These are phyloP conservation scores for Astrocystis sublimbata DNA, from an alignment of 495 filamentous ascomycete species.

Conservation along the genomic window DNA sequence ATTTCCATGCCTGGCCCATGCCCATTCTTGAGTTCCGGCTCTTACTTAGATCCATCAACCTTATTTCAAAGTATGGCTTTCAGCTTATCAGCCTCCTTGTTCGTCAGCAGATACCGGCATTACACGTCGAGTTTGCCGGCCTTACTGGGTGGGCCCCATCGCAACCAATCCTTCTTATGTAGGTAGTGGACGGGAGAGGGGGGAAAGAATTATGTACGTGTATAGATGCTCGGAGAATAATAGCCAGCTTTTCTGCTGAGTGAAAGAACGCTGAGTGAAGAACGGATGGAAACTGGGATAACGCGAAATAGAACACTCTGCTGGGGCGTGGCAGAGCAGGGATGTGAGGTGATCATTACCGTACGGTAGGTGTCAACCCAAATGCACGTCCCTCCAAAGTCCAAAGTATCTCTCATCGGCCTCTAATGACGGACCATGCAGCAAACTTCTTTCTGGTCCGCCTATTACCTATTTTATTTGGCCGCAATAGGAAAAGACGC, in stretches of 20 bases:
- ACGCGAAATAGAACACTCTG: conserved; percentile 10
- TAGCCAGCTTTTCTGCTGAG: neutral
- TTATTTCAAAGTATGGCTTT: neutral
- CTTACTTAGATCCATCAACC: neutral
- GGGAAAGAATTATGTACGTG: neutral
- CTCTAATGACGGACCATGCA: conserved; percentile 3
- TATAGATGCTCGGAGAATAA: neutral
- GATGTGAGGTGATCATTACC: conserved; percentile 15
- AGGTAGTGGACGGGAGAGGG: too few relatives aligned
- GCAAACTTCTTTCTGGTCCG: neutral
- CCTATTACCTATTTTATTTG: neutral
- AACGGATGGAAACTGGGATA: conserved; percentile 1
- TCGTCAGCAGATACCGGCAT: neutral
- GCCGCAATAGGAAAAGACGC: neutral
- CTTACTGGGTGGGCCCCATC: neutral
- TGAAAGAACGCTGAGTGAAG: too few relatives aligned
- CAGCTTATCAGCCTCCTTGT: neutral
- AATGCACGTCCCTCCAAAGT: neutral
- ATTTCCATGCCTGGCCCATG: too few relatives aligned
- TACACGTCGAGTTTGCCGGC: neutral
- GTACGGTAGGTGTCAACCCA: conserved; percentile 6
- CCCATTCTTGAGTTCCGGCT: neutral
- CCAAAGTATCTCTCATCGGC: neutral
- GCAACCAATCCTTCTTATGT: neutral
- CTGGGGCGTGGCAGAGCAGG: conserved; percentile 12